Base-by-base conservation (phyloP, 2,329 filamentous ascomycete species). In the Aspergillus sp. region DNA sequence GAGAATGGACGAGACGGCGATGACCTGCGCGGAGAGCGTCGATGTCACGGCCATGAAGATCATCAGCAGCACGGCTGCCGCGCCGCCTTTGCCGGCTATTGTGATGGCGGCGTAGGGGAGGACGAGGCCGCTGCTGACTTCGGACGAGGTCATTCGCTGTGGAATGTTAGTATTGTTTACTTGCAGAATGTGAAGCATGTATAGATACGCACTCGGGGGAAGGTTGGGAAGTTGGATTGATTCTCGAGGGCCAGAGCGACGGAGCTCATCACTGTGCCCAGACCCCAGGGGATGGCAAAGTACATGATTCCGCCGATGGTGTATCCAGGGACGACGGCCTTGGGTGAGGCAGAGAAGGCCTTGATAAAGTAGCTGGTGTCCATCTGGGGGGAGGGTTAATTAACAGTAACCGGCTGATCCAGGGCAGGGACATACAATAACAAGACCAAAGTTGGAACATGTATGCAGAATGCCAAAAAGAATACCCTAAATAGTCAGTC, bases 281-380 rank as follows among this genome's bases (percentile, higher is more conserved):
- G 69, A 1, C 76, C 44, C 77, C 80, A 83, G 0, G 82, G 81
- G 11, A 84, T 81, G 0, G 79, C 76, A 50, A 84, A 84, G 57
- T 82, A 84, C 0, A 80, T 76, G 13, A 83, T 77, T 0, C 81
- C 81, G 0, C 81, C 82, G 12, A 83, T 68, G 3, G 77, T 74
- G 56, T 84, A 84, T 0, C 81, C 81, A 0, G 80, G 81, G 0
- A 83, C 80, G 0, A 80, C 80, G 0, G 81, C 77, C 1, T 76
- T 69, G 0, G 75, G 78, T 0, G 71, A 74, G 3, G 75, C 80
- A 0, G 80, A 78, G 61, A 84, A 82, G 0, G 80, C 80, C 58
- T 83, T 82, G 60, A 80, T 77, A 49, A 81, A 83, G 66, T 81
- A 83, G 24, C 78, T 78, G 1, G 81, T 82, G 55, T 80, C 81